These are phyloP conservation scores for Cyberlindnera sargentensis DNA, from an alignment of 805 yeast species.

Conservation along the genomic window DNA sequence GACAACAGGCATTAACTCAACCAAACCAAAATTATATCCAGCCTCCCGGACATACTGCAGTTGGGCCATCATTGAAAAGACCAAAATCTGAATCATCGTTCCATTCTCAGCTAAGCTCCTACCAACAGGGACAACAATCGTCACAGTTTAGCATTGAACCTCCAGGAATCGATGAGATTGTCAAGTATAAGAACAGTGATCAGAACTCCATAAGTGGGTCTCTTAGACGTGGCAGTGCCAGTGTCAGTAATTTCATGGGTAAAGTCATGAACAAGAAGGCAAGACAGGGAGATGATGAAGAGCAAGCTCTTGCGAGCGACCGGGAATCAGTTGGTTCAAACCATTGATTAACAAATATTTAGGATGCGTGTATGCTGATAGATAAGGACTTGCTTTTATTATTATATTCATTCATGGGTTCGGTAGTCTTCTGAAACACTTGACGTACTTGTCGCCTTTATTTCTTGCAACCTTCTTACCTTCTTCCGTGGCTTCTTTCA, in stretches of 20 bases:
- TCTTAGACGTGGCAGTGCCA: constrained; percentile 36
- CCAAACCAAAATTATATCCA: constrained; percentile 17
- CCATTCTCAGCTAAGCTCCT: constrained; percentile 16
- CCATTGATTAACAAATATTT: background rate
- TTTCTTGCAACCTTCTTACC: constrained; percentile 95
- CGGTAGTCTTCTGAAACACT: constrained; percentile 75
- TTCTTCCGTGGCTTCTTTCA: constrained; percentile 94
- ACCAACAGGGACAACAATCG: constrained; percentile 5
- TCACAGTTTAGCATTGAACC: constrained; percentile 26
- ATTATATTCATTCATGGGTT: constrained; percentile 34
- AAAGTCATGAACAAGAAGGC: constrained; percentile 23
- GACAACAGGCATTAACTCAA: constrained; percentile 27
- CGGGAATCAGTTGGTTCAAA: constrained; percentile 7
- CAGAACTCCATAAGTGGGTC: constrained; percentile 26
- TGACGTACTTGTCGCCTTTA: constrained; percentile 78
- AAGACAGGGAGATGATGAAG: constrained; percentile 22
- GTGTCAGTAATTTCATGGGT: constrained; percentile 31
- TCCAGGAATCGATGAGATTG: constrained; percentile 31
- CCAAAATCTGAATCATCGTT: constrained; percentile 21
- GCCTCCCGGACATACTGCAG: background rate
- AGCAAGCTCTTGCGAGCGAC: constrained; percentile 22
- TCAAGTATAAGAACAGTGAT: constrained; percentile 26
- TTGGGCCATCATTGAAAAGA: constrained; percentile 9
- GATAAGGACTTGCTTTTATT: background rate
- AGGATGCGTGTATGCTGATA: background rate